Base-by-base conservation (phyloP, 345 rosid species). In the Aquilaria sinensis region DNA sequence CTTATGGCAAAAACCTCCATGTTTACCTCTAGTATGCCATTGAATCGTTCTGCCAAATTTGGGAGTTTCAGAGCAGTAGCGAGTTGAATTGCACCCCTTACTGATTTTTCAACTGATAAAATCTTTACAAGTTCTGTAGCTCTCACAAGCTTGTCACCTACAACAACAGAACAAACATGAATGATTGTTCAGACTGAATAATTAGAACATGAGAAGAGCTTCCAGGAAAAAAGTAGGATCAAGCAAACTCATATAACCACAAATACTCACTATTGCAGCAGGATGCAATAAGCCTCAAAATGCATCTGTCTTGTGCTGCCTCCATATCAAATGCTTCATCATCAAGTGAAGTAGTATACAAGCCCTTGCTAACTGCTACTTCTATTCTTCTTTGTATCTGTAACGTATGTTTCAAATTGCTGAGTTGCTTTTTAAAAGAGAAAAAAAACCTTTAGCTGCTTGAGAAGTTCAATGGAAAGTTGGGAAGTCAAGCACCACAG, bases 61-160 rank as follows among this genome's bases (percentile, higher is more conserved):
- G 97, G 99, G 68, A 90, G 95, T 84, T 90, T 90, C 74, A 94
- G 77, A 64, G 86, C 83, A 47, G 96, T 88, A 15, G 83, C 97
- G 34, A 94, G 87, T 79, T 86, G 87, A 72, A 90, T 86, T 31
- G 99, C 96, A 53, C 91, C 99, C 78, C 75, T 85, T 73, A 94
- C 78, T 31, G 92, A 88, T 76, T 90, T 90, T 54, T 88, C 96
- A 16, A 83, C 65, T 23, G 89, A 68, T 73, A 90, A 66, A 64
- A 90, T 90, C 76, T 67, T 85, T 75, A 83, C 86, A 12, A 94
- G 84, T 78, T 90, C 97, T 1, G 84, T 74, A 48, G 97, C 99
- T 76, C 88, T 81, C 37, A 71, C 80, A 52, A 94, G 88, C 74
- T 84, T 94, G 68, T 90, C 99, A 62, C 95, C 97, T 90, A 78